Percentiles rank a stretch among this genome's conserved stretches.
phyloP scores from a whole-genome alignment of 2,329 filamentous ascomycete genomes.

The Lachnum nothofagi region DNA sequence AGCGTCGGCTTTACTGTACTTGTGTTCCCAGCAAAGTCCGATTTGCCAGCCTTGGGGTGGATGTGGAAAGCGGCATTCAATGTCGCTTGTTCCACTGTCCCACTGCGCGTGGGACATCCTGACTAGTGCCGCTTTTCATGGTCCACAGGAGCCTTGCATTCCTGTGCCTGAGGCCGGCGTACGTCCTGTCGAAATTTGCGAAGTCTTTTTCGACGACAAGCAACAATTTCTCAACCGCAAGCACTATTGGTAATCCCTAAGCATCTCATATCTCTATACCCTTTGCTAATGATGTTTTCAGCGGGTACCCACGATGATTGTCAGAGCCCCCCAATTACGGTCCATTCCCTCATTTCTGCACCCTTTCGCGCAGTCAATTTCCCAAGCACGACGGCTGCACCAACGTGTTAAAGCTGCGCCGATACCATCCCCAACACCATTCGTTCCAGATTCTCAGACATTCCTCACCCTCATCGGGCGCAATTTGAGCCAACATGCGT shows the following conservation, averaged over 20 bases:
- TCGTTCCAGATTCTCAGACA: constrained; percentile 77
- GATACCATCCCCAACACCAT: constrained; percentile 69
- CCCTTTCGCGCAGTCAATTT: constrained; percentile 27
- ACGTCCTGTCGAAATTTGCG: too few species aligned
- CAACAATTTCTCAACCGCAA: background rate
- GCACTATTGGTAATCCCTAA: background rate
- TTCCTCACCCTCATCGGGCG: constrained; percentile 92
- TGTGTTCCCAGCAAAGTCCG: too few species aligned
- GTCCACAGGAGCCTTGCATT: too few species aligned
- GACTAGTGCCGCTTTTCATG: too few species aligned
- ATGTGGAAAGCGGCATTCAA: too few species aligned
- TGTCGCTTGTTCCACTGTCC: too few species aligned
- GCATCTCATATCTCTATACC: background rate
- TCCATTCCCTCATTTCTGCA: constrained; percentile 30
- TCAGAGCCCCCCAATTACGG: constrained; percentile 26
- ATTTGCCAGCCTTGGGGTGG: too few species aligned
- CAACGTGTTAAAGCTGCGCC: constrained; percentile 34
- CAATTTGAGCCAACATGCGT: constrained; percentile 71
- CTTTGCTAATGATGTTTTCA: constrained; percentile 3
- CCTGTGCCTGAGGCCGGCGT: background rate
- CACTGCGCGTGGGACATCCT: too few species aligned
- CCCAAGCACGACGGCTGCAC: constrained; percentile 38
- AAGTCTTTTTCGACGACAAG: constrained; percentile 16
- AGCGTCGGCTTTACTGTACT: too few species aligned
- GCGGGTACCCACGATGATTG: constrained; percentile 24